phyloP scores from a whole-genome alignment of 331 rosid genomes.

The Pyracantha coccinea region DNA sequence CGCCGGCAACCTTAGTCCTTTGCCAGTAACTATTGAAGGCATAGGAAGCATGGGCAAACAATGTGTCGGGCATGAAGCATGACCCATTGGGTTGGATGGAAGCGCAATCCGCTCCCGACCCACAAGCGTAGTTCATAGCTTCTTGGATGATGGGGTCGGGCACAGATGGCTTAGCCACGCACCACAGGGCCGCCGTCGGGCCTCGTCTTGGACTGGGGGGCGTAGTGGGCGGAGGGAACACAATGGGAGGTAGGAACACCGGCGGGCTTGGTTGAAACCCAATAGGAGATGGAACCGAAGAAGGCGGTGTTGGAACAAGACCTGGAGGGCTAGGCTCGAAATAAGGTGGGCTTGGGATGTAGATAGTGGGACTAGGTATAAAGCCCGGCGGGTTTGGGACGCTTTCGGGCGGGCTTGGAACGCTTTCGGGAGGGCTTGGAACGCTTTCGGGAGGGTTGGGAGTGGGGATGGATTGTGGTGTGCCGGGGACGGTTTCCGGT shows the following conservation, averaged over 20 bases:
- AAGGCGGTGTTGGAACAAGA: constrained; percentile 38
- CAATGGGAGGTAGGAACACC: constrained; percentile 55
- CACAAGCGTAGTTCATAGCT: constrained; percentile 92
- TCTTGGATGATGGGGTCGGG: constrained; percentile 92
- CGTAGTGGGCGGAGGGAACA: constrained; percentile 68
- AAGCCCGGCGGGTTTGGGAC: constrained; percentile 18
- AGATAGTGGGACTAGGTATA: constrained; percentile 35
- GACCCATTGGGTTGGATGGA: constrained; percentile 60
- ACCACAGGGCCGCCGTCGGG: constrained; percentile 51
- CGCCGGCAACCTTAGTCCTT: constrained; percentile 60
- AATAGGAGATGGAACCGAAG: constrained; percentile 35
- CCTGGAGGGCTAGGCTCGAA: constrained; percentile 24
- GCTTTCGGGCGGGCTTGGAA: background rate
- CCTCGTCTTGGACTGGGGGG: constrained; percentile 44
- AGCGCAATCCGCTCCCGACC: constrained; percentile 73
- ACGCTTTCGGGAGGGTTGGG: no score
- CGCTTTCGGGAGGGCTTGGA: no score
- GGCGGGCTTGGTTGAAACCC: constrained; percentile 47
- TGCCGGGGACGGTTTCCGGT: background rate
- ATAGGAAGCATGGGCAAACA: background rate
- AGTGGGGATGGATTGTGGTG: no score
- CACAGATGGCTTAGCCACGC: constrained; percentile 92
- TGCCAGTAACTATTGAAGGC: constrained; percentile 36
- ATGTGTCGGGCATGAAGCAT: background rate
- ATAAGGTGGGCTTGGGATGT: constrained; percentile 30